Evolutionary conservation across 1,284 basidiomycete species (phyloP), one percentile per base, ranked within the genome.

Genomic region (Ceratobasidium sp.): DNA sequence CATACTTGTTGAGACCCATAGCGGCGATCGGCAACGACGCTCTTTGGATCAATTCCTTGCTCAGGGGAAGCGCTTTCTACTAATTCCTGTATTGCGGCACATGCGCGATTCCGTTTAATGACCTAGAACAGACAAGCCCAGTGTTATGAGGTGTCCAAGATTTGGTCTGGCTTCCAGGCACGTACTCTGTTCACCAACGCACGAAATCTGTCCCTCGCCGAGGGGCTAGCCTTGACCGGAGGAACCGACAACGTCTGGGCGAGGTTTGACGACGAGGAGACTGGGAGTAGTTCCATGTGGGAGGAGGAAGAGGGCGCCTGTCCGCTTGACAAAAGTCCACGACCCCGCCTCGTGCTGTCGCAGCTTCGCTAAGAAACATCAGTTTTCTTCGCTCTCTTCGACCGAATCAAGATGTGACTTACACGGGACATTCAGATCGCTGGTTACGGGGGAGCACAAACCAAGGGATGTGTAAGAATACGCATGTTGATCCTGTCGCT

Each of bases 21-120:
- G 9, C 65, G 65, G 9, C n/a, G 50, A 3, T 69, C 65, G 57
- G 65, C 50, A 46, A 21, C 21, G 23, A 26, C 26, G 36, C 52
- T 69, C 4, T 18, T 52, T 18, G 65, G 65, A 69, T 69, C 52
- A 34, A 69, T 41, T 21, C 65, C 65, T 28, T 69, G 65, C 12
- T 69, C 65, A 16, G 46, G 14, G 3, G 65, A 57, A 57, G 52
- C 52, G 23, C 39, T 30, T 26, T 39, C 10, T 21, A 23, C 34
- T 18, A 45, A 18, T 26, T 57, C 52, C 32, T 23, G 36, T 21
- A 69, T 30, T 21, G 16, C 39, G 21, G 39, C 36, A 34, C 52
- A 69, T 28, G 41, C 53, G n/a, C 65, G 52, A 23, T 53, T 52
- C 23, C 39, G 36, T 18, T 32, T 55, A 3, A 69, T 69, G 16